phyloP scores from a whole-genome alignment of 2,329 filamentous ascomycete genomes.

The Aurifilum marmelostoma region DNA sequence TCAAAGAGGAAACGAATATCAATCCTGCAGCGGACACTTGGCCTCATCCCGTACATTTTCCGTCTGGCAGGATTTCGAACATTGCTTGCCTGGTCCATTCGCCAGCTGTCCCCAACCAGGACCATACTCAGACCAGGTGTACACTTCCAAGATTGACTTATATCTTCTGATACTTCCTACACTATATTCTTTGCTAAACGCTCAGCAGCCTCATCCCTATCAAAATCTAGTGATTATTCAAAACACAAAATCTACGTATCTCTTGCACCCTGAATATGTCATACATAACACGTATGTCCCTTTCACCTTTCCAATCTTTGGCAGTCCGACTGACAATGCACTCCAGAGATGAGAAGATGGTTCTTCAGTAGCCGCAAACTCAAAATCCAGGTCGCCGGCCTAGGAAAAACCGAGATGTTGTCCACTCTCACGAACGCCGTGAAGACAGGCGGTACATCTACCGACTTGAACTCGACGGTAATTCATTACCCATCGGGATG shows the following conservation, averaged over 20 bases:
- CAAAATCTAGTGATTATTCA: neutral
- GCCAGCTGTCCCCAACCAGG: neutral
- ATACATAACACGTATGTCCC: neutral
- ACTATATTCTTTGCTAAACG: neutral
- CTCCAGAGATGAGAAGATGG: neutral
- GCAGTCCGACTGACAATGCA: neutral
- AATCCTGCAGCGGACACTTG: neutral
- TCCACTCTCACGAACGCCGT: neutral
- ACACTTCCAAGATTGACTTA: too few relatives aligned
- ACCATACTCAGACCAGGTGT: neutral
- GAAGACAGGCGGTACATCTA: neutral
- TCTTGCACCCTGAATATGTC: neutral
- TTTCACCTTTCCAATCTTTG: neutral
- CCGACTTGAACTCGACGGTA: neutral
- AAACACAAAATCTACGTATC: neutral
- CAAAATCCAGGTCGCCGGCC: neutral
- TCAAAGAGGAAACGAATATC: neutral
- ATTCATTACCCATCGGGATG: constrained; percentile 3
- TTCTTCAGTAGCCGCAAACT: neutral
- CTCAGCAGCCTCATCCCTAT: neutral
- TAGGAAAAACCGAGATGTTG: neutral
- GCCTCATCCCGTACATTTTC: neutral
- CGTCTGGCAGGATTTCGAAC: neutral
- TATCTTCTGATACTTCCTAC: neutral
- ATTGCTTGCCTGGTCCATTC: neutral